Percentiles rank a stretch among this genome's conserved stretches.
These are phyloP conservation scores for Russula griseocarnosa DNA, from an alignment of 768 basidiomycete species.

Conservation along the genomic window DNA sequence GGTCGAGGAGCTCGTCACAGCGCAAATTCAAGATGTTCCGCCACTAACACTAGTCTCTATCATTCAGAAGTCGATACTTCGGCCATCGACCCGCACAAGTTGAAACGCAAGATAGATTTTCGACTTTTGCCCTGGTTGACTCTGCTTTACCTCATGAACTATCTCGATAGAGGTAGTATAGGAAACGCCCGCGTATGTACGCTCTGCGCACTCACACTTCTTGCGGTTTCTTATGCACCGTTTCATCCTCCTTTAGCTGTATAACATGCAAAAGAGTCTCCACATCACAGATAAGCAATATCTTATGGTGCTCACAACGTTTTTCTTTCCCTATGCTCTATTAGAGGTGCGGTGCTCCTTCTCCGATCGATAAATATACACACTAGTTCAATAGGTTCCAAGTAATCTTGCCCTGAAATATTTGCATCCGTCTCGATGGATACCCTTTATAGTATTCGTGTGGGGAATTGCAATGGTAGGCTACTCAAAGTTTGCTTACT, in stretches of 20 bases:
- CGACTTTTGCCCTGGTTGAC: slow-evolving; percentile 4
- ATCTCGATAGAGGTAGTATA: slow-evolving; percentile 1
- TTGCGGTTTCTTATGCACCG: not conserved
- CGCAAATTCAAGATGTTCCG: not conserved
- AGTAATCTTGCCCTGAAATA: not conserved
- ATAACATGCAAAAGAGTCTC: not conserved
- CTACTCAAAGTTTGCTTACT: not conserved
- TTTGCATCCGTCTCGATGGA: slow-evolving; percentile 1
- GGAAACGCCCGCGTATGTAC: slow-evolving; percentile 2
- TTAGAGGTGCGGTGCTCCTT: not conserved
- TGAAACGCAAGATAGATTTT: slow-evolving; percentile 8
- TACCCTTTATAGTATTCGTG: not conserved
- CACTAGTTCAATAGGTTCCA: not conserved
- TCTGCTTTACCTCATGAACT: slow-evolving; percentile 5
- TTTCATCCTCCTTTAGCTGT: not conserved
- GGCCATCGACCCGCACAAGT: not conserved
- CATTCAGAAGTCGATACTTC: not conserved
- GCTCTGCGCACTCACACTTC: not conserved
- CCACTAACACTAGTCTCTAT: not conserved
- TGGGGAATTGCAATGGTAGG: slow-evolving; percentile 1
- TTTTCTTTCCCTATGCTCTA: not conserved
- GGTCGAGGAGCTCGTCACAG: not conserved
- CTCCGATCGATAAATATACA: too few species aligned
- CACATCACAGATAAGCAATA: slow-evolving; percentile 1
- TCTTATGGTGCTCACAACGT: not conserved